Conservation (phyloP, 2,329 filamentous ascomycete species). For the Xylaria sp. region DNA sequence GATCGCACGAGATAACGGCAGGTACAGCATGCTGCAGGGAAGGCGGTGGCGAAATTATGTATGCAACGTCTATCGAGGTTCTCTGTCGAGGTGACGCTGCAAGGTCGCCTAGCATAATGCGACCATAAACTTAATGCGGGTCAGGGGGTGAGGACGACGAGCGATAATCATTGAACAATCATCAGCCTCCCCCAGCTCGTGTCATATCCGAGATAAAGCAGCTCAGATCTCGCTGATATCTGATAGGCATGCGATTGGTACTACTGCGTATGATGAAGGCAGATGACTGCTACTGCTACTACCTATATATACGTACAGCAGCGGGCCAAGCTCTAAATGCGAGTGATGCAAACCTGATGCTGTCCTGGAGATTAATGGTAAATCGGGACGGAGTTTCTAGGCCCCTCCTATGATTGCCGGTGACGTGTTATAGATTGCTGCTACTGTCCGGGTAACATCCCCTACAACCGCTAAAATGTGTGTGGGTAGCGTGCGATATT, state of each 20-base stretch:
- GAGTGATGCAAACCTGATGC: slow-evolving; percentile 23
- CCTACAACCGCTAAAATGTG: not conserved
- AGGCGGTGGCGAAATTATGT: slow-evolving; percentile 19
- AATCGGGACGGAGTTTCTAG: not conserved
- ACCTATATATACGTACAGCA: not conserved
- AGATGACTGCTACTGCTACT: not conserved
- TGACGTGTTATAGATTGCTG: slow-evolving; percentile 5
- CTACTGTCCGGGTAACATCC: not conserved
- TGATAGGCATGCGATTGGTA: slow-evolving; percentile 21
- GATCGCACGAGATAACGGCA: slow-evolving; percentile 11
- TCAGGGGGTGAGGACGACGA: slow-evolving; percentile 12
- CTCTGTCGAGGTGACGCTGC: slow-evolving; percentile 25
- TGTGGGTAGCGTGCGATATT: not conserved
- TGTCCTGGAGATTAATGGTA: slow-evolving; percentile 11
- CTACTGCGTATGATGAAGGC: not conserved
- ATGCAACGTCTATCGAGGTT: not conserved
- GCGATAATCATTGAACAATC: not conserved
- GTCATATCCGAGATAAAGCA: slow-evolving; percentile 25
- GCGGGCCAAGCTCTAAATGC: slow-evolving; percentile 21
- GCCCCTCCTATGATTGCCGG: slow-evolving; percentile 2
- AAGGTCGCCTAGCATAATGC: slow-evolving; percentile 30
- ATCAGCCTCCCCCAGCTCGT: slow-evolving; percentile 18
- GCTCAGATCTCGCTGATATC: slow-evolving; percentile 10
- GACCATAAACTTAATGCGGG: slow-evolving; percentile 8
- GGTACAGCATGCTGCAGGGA: slow-evolving; percentile 10